A percentile compares a stretch with the other conserved stretches of the same genome.
phyloP scores from a whole-genome alignment of 768 basidiomycete genomes.

The Collybia sp. region DNA sequence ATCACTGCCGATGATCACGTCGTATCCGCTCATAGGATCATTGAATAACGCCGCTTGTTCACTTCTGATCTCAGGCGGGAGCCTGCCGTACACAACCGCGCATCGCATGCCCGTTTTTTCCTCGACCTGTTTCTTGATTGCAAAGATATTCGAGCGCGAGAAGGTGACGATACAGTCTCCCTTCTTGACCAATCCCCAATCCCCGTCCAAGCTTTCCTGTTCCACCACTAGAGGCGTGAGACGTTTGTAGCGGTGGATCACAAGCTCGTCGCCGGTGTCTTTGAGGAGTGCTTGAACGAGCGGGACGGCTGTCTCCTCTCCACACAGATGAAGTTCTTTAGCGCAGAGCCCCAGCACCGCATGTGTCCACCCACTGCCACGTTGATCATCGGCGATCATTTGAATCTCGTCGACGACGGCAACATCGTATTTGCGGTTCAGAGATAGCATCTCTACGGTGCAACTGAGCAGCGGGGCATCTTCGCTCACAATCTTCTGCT shows the following conservation, averaged over 20 bases:
- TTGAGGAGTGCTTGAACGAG: slow-evolving; percentile 66
- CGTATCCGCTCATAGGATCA: slow-evolving; percentile 72
- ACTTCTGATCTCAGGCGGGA: slow-evolving; percentile 88
- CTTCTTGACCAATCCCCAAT: slow-evolving; percentile 55
- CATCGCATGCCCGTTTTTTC: slow-evolving; percentile 67
- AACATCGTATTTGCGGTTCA: slow-evolving; percentile 50
- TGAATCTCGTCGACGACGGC: slow-evolving; percentile 97
- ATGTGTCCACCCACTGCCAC: slow-evolving; percentile 79
- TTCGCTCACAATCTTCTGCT: slow-evolving; percentile 63
- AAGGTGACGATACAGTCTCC: slow-evolving; percentile 95
- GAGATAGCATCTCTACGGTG: slow-evolving; percentile 89
- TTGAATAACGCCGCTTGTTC: slow-evolving; percentile 95
- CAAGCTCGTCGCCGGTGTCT: slow-evolving; percentile 77
- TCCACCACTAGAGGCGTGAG: slow-evolving; percentile 81
- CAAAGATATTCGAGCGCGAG: slow-evolving; percentile 70
- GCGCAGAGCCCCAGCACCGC: slow-evolving; percentile 78
- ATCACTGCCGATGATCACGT: slow-evolving; percentile 91
- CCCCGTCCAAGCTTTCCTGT: slow-evolving; percentile 53
- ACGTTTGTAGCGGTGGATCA: slow-evolving; percentile 80
- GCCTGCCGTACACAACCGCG: slow-evolving; percentile 88
- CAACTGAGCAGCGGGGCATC: slow-evolving; percentile 63
- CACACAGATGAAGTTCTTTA: slow-evolving; percentile 88
- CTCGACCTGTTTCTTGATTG: slow-evolving; percentile 71
- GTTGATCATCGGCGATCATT: slow-evolving; percentile 77
- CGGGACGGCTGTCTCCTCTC: slow-evolving; percentile 88